Conservation (phyloP, 2,329 filamentous ascomycete species). For the Laburnicola sp. region DNA sequence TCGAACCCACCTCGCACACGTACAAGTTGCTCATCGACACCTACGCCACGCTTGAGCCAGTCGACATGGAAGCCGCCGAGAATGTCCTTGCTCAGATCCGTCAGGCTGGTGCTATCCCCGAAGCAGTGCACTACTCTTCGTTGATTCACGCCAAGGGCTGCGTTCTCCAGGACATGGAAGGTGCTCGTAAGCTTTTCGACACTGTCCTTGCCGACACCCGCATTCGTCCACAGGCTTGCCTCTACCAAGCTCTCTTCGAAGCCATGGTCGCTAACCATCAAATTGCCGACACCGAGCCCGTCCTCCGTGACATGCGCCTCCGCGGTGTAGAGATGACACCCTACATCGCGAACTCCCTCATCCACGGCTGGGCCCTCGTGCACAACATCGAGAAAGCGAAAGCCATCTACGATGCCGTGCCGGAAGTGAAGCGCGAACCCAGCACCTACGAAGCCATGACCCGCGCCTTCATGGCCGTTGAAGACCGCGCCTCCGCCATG, state of each 20-base stretch:
- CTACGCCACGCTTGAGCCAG: conserved; percentile 87
- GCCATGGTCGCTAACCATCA: conserved; percentile 93
- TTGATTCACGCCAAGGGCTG: conserved; percentile 96
- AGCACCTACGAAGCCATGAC: conserved; percentile 99
- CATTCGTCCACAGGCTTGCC: conserved; percentile 75
- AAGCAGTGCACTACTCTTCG: conserved; percentile 93
- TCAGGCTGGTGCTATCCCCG: conserved; percentile 71
- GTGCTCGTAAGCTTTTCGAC: conserved; percentile 81
- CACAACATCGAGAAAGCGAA: conserved; percentile 79
- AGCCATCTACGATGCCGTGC: conserved; percentile 77
- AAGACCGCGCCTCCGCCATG: conserved; percentile 76
- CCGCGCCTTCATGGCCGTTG: conserved; percentile 81
- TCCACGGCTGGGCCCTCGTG: conserved; percentile 91
- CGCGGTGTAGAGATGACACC: conserved; percentile 83
- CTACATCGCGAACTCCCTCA: conserved; percentile 97
- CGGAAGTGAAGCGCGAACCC: conserved; percentile 79
- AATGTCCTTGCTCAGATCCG: conserved; percentile 78
- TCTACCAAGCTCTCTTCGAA: conserved; percentile 97
- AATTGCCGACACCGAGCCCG: conserved; percentile 69
- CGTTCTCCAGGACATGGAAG: conserved; percentile 86
- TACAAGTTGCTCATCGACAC: conserved; percentile 97
- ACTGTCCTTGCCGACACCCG: conserved; percentile 69
- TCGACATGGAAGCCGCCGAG: conserved; percentile 87
- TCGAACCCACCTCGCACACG: conserved; percentile 90
- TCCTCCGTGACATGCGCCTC: conserved; percentile 75